Conservation (phyloP, 306 rosid species). For the Aeschynomene evenia region DNA sequence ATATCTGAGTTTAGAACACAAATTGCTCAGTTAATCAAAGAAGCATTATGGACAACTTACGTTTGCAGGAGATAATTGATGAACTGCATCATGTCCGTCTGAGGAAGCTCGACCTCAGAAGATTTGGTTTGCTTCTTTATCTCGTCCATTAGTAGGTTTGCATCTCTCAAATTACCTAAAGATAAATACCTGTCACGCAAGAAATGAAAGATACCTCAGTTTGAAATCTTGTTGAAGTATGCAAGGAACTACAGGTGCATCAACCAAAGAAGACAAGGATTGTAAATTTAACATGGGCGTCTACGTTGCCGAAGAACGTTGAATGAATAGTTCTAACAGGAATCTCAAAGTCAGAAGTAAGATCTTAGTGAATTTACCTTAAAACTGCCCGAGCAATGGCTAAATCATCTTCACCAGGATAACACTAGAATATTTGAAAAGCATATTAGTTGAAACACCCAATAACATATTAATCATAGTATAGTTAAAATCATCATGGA, state of each 20-base stretch:
- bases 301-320: background rate
- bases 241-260: conserved; percentile 7
- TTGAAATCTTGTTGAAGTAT: conserved; percentile 11
- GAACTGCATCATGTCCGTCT: conserved; percentile 76
- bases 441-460: conserved; percentile 28
- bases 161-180: conserved; percentile 84
- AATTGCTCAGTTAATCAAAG: background rate
- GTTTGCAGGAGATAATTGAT: conserved; percentile 71
- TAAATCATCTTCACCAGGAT: conserved; percentile 94
- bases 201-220: conserved; percentile 11
- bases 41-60: conserved; percentile 45
- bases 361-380: conserved; percentile 52
- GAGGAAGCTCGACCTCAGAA: conserved; percentile 51
- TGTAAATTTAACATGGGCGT: background rate
- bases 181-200: conserved; percentile 66
- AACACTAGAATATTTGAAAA: conserved; percentile 68
- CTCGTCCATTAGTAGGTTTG: conserved; percentile 78
- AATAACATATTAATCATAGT: conserved; percentile 6
- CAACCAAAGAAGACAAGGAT: conserved; percentile 16
- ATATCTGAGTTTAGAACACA: conserved; percentile 7
- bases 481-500: conserved; percentile 13
- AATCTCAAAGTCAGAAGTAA: conserved; percentile 1
- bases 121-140: conserved; percentile 59
- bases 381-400: conserved; percentile 85
- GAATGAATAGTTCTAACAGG: background rate